phyloP scores from a whole-genome alignment of 345 rosid genomes.

The Salix brachista region DNA sequence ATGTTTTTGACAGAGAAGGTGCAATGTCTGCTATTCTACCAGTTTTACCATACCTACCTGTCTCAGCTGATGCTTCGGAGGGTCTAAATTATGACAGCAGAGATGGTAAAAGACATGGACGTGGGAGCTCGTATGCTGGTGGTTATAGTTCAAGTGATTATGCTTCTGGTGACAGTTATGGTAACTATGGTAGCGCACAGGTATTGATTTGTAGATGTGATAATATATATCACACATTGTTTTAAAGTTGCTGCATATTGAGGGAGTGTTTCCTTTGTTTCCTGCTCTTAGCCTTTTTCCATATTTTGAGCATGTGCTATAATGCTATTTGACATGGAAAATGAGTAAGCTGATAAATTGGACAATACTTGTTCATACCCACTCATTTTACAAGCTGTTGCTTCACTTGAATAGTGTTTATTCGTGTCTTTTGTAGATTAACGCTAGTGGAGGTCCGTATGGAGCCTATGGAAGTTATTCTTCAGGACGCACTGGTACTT shows the following conservation, averaged over 20 bases:
- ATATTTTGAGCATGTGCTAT: background rate
- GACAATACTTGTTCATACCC: background rate
- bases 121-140: conserved; percentile 69
- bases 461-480: conserved; percentile 87
- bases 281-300: background rate
- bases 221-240: background rate
- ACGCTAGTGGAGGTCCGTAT: conserved; percentile 65
- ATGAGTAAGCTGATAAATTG: background rate
- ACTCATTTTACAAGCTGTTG: background rate
- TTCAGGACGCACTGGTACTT: conserved; percentile 62
- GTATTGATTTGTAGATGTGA: conserved; percentile 22
- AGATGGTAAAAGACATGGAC: conserved; percentile 72
- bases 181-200: conserved; percentile 72
- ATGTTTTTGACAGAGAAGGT: conserved; percentile 84
- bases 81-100: conserved; percentile 53
- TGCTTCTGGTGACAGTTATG: conserved; percentile 55
- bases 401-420: conserved; percentile 3
- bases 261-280: background rate
- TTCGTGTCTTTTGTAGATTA: conserved; percentile 46
- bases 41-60: conserved; percentile 81
- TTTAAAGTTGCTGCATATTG: background rate
- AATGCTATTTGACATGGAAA: background rate
- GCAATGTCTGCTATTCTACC: conserved; percentile 72
- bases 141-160: conserved; percentile 68
- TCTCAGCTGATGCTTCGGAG: conserved; percentile 62